Conservation (phyloP, 140 eudicot genomes). For the Ambrosia hybrid region DNA sequence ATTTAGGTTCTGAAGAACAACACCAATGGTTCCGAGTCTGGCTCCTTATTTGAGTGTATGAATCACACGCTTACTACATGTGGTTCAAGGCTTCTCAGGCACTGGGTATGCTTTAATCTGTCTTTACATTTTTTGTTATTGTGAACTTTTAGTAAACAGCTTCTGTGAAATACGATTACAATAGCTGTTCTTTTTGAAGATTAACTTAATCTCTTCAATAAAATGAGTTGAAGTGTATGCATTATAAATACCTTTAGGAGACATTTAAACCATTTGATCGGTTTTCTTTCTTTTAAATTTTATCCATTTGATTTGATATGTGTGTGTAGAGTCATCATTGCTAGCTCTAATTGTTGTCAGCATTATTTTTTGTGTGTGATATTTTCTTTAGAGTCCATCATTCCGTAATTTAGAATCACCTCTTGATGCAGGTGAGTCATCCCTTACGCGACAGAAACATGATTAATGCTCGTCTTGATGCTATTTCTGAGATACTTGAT, state of each 20-base stretch:
- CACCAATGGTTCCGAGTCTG: constrained; percentile 69
- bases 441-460: constrained; percentile 76
- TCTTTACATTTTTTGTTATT: neutral
- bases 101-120: constrained; percentile 62
- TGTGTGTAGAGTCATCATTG: neutral
- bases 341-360: neutral
- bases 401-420: constrained; percentile 22
- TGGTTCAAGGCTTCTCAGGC: constrained; percentile 89
- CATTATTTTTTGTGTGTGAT: neutral
- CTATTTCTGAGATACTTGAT: constrained; percentile 80
- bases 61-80: constrained; percentile 68
- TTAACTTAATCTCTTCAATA: neutral
- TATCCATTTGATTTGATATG: neutral
- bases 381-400: neutral
- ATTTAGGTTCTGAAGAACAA: constrained; percentile 75
- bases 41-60: constrained; percentile 74
- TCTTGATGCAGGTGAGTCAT: constrained; percentile 68
- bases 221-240: neutral
- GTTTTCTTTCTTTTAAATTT: neutral
- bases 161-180: neutral
- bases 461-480: constrained; percentile 83
- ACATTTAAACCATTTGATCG: neutral
- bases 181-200: neutral
- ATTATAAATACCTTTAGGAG: neutral
- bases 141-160: neutral